phyloP scores from a whole-genome alignment of 768 basidiomycete genomes.

The Tulasnella sp. region DNA sequence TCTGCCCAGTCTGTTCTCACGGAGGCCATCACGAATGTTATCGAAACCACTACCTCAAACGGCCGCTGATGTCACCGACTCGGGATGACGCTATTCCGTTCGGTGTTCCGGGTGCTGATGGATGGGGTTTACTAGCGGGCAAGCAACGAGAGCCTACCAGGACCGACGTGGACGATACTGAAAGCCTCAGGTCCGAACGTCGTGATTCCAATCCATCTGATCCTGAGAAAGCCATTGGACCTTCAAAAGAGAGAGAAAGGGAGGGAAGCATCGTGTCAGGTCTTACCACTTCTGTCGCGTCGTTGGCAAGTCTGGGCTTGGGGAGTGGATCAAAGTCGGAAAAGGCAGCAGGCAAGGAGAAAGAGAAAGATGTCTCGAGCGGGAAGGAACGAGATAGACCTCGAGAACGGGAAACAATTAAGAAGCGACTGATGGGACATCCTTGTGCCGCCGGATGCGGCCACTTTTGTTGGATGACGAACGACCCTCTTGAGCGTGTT shows the following conservation, averaged over 20 bases:
- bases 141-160: not conserved
- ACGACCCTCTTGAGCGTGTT: conserved; percentile 4
- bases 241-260: not conserved
- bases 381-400: not conserved
- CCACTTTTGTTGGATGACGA: conserved; percentile 62
- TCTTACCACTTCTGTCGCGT: not conserved
- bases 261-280: not conserved
- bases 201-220: conserved; percentile 2
- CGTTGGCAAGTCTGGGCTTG: not conserved
- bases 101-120: not conserved
- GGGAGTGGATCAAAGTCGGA: not conserved
- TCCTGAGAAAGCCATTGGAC: not conserved
- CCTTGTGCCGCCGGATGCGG: conserved; percentile 74
- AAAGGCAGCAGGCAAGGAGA: not conserved
- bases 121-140: conserved; percentile 5
- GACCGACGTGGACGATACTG: not conserved
- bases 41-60: conserved; percentile 48
- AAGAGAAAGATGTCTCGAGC: not conserved
- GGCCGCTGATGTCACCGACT: conserved; percentile 35
- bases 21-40: conserved; percentile 78
- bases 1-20: conserved; percentile 65
- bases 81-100: not conserved
- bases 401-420: not conserved
- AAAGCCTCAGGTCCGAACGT: not conserved
- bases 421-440: conserved; percentile 36